Evolutionary conservation across 73 alveolate species (phyloP), one percentile per base, ranked within the genome.

Genomic region (Effrenium voratum): DNA sequence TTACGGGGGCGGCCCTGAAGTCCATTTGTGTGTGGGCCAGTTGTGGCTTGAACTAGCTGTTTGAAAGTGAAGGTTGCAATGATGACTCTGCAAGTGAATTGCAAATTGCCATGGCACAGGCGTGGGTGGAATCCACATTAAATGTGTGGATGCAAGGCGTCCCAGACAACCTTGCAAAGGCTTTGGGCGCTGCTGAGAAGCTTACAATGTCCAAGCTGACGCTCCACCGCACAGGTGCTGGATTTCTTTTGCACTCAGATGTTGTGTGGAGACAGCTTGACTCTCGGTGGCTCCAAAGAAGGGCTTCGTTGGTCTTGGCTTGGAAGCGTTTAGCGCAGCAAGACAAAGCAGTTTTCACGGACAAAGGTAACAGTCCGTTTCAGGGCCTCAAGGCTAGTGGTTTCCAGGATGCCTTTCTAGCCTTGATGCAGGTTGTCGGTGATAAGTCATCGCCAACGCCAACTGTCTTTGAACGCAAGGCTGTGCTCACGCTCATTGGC

Each of bases 41-140:
- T 45, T 86, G 95, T 86, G 95, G 95, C 95, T 86, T 59, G 84
- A 86, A 86, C 26, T 86, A 41, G 93, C 93, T 41, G 45, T 41
- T 36, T 4, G 80, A 44, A 59, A 86, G 72, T 83, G 59, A 6
- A 84, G 41, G 24, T 63, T 86, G 95, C 68, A 45, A 26, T 8
- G 36, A 2, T 26, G 26, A 26, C 44, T 47, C 45, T 26, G 49
- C 45, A 5, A 16, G 6, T 5, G 26, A 26, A 16, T n/a, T 47
- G 4, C 82, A 34, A 5, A 8, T 70, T 2, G 82, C 82, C 49
- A 13, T 82, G 93, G 93, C 75, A 28, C 93, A 82, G 38, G 43
- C 43, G 2, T 82, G 93, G 93, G 93, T 82, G 6, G 75, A 50
- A 22, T 26, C 41, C 22, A 49, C 93, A 8, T 10, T 82, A 4